Conservation (phyloP, 192 early-diverging fungal species). For the Coemansia sp. region DNA sequence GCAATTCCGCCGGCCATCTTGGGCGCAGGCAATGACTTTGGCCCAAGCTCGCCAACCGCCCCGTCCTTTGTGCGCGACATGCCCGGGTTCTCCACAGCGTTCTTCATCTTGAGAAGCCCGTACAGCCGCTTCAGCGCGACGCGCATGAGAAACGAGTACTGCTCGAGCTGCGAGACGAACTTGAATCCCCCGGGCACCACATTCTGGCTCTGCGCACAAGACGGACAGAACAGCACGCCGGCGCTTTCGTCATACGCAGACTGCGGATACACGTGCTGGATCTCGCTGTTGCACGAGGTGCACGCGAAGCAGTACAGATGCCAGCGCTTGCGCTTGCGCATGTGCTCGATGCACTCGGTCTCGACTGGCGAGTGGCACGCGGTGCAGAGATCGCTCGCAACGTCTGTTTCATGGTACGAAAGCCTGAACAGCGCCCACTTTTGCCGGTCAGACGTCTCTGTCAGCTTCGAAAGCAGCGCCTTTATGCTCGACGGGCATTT, state of each 20-base stretch:
- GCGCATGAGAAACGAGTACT: constrained; percentile 87
- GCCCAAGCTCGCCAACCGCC: constrained; percentile 4
- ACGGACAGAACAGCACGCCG: constrained; percentile 56
- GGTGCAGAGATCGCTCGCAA: constrained; percentile 81
- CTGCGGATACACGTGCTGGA: constrained; percentile 58
- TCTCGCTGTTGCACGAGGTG: constrained; percentile 59
- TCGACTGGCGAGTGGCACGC: constrained; percentile 79
- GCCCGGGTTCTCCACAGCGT: constrained; percentile 44
- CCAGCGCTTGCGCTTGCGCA: constrained; percentile 65
- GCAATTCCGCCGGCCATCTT: constrained; percentile 12
- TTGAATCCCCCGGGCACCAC: constrained; percentile 58
- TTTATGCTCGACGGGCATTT: constrained; percentile 49
- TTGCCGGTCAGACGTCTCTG: constrained; percentile 63
- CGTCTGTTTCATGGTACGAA: constrained; percentile 59
- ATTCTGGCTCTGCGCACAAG: constrained; percentile 54
- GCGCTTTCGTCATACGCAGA: constrained; percentile 55
- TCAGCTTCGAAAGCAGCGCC: constrained; percentile 78
- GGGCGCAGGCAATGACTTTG: constrained; percentile 15
- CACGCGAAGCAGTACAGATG: constrained; percentile 86
- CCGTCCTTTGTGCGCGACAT: constrained; percentile 15
- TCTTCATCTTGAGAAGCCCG: constrained; percentile 67
- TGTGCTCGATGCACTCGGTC: constrained; percentile 80
- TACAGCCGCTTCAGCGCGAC: constrained; percentile 82
- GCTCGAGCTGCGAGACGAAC: constrained; percentile 82
- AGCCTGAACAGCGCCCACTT: constrained; percentile 48